These are phyloP conservation scores for Gossypium longicalyx DNA, from an alignment of 345 rosid genomes.

Conservation along the genomic window DNA sequence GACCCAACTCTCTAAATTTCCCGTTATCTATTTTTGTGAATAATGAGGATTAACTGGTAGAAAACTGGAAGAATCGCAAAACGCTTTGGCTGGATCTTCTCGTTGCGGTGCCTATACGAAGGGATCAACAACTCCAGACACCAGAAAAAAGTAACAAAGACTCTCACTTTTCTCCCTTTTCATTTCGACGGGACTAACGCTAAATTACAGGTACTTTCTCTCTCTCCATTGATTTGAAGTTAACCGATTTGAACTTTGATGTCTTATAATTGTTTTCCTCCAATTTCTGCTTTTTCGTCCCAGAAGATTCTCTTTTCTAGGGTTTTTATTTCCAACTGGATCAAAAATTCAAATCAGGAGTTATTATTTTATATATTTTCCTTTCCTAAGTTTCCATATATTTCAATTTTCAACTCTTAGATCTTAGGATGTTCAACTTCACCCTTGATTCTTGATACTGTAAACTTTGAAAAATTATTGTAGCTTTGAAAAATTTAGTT, in stretches of 20 bases:
- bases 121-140: neutral
- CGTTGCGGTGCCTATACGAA: neutral
- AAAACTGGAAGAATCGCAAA: neutral
- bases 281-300: neutral
- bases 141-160: neutral
- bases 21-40: no score
- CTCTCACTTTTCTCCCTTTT: neutral
- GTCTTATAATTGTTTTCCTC: neutral
- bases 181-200: neutral
- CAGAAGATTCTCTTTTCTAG: neutral
- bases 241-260: neutral
- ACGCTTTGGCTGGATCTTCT: neutral
- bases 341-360: neutral
- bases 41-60: neutral
- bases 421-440: neutral
- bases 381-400: neutral
- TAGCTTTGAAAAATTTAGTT: neutral
- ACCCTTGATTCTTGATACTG: neutral
- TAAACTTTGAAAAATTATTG: neutral
- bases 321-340: neutral
- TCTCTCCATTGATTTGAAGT: neutral
- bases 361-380: neutral
- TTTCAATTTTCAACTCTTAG: neutral
- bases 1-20: neutral
- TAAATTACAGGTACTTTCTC: constrained; percentile 9